A percentile compares a stretch with the other conserved stretches of the same genome.
phyloP scores from a whole-genome alignment of 129 eudicot species.

The Tanacetum coccineum region DNA sequence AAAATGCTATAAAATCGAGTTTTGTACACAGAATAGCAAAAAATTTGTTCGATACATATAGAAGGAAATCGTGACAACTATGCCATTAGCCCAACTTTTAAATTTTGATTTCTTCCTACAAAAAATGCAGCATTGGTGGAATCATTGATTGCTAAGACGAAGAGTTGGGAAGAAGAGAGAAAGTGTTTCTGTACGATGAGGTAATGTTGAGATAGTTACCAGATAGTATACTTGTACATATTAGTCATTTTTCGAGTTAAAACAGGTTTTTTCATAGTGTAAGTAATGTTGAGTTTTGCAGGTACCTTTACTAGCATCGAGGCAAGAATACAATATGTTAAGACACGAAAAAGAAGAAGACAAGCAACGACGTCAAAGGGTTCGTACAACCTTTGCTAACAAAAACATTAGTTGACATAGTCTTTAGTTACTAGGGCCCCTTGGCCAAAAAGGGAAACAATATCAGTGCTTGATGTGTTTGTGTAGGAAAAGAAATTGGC shows the following conservation, averaged over 20 bases:
- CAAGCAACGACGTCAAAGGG: conserved; percentile 69
- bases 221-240: background rate
- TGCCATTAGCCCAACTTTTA: no score
- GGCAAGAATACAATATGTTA: conserved; percentile 69
- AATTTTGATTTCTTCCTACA: no score
- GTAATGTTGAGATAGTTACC: conserved; percentile 30
- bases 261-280: background rate
- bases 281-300: conserved; percentile 14
- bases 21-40: no score
- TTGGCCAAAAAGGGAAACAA: no score
- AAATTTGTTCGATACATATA: no score
- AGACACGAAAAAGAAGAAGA: conserved; percentile 73
- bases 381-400: conserved; percentile 12
- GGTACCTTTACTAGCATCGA: conserved; percentile 78
- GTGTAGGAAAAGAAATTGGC: conserved; percentile 66
- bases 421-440: no score
- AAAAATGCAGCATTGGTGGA: conserved; percentile 59
- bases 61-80: no score
- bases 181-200: conserved; percentile 78
- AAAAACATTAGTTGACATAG: background rate
- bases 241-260: background rate
- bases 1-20: no score
- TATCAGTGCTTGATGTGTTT: background rate
- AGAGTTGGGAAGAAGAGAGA: conserved; percentile 81
- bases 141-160: conserved; percentile 57